Evolutionary conservation across 2,329 filamentous ascomycete species (phyloP).

Genomic region (Diaporthe ampelina): DNA sequence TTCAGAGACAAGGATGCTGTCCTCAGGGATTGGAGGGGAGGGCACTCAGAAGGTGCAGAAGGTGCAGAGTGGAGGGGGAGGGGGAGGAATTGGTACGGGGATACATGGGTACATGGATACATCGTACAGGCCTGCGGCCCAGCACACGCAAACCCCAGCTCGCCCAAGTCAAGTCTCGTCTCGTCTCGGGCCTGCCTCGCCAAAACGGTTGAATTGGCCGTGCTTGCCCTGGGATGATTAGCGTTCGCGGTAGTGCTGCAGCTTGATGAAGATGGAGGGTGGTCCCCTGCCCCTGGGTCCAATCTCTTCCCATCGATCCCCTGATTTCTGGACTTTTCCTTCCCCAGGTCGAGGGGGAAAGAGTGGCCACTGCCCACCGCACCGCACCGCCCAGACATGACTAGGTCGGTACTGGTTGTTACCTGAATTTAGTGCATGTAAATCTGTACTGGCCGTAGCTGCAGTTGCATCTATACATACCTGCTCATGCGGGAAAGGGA

Average conservation of each 20-base stretch:
- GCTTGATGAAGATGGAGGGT: slow-evolving; percentile 19
- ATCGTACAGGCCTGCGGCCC: too few species aligned
- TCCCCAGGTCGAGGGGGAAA: slow-evolving; percentile 18
- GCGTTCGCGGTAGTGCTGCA: slow-evolving; percentile 24
- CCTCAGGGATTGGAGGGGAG: slow-evolving; percentile 19
- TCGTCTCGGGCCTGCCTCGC: slow-evolving; percentile 33
- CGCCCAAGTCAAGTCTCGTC: slow-evolving; percentile 1
- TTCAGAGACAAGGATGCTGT: slow-evolving; percentile 6
- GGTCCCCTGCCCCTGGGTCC: slow-evolving; percentile 37
- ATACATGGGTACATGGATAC: not conserved
- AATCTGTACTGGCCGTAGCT: too few species aligned
- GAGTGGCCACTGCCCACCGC: not conserved
- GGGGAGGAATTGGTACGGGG: not conserved
- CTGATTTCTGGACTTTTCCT: slow-evolving; percentile 25
- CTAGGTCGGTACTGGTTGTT: too few species aligned
- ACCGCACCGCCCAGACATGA: slow-evolving; percentile 7
- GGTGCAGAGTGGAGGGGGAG: too few species aligned
- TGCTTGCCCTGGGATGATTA: slow-evolving; percentile 30
- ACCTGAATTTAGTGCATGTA: too few species aligned
- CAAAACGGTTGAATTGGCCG: slow-evolving; percentile 36
- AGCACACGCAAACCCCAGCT: too few species aligned
- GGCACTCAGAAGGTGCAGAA: not conserved
- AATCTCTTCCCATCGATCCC: slow-evolving; percentile 28
- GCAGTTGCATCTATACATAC: too few species aligned
- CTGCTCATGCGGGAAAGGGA: too few species aligned